Evolutionary conservation across 306 rosid genomes (phyloP).

Genomic region (Ormosia emarginata): DNA sequence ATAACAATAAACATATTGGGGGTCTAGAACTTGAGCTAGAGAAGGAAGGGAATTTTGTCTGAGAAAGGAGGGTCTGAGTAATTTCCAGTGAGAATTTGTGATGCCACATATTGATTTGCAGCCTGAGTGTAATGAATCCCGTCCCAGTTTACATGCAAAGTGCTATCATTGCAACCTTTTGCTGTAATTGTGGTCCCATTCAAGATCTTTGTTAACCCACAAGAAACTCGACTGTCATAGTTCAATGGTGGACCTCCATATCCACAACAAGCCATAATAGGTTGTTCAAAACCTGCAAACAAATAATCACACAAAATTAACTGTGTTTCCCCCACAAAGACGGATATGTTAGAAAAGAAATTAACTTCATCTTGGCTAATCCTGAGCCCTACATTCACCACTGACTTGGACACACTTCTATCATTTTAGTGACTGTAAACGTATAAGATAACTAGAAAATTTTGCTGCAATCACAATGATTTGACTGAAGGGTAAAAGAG

Average conservation of each 20-base stretch:
- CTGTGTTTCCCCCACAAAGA: not conserved
- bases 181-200: slow-evolving; percentile 64
- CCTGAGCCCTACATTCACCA: not conserved
- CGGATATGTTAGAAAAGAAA: not conserved
- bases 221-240: slow-evolving; percentile 46
- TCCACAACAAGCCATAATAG: slow-evolving; percentile 79
- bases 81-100: slow-evolving; percentile 65
- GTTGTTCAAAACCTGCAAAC: slow-evolving; percentile 63
- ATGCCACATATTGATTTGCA: slow-evolving; percentile 63
- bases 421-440: not conserved
- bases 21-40: slow-evolving; percentile 44
- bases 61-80: slow-evolving; percentile 54
- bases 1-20: not conserved
- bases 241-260: slow-evolving; percentile 77
- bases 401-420: not conserved
- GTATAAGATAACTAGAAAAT: not conserved
- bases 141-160: slow-evolving; percentile 66
- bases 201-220: slow-evolving; percentile 58
- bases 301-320: not conserved
- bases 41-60: slow-evolving; percentile 60
- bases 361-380: not conserved
- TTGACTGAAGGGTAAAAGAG: not conserved
- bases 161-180: slow-evolving; percentile 53
- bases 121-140: slow-evolving; percentile 83
- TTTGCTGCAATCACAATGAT: not conserved